These are phyloP conservation scores for Grosmannia clavigera DNA, from an alignment of 2,329 filamentous ascomycete genomes.

Conservation along the genomic window DNA sequence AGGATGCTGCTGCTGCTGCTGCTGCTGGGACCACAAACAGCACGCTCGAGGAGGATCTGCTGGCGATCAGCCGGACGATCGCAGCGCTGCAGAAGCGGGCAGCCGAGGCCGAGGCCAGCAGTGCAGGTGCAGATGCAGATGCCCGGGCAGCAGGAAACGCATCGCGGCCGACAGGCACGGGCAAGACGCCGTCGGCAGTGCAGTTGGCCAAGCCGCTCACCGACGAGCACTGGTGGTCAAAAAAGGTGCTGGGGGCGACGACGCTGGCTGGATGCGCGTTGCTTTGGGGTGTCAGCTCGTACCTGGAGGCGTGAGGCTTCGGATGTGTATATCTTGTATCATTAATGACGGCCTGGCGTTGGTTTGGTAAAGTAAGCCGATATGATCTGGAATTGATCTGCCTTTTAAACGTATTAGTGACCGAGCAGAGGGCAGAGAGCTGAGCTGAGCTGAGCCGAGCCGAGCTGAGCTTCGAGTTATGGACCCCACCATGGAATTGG, in stretches of 20 bases:
- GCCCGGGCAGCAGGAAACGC: neutral
- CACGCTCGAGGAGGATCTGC: constrained; percentile 58
- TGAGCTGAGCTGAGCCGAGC: neutral
- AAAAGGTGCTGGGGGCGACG: constrained; percentile 49
- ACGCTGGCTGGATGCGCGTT: constrained; percentile 49
- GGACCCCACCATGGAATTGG: neutral
- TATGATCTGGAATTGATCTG: neutral
- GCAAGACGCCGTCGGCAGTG: constrained; percentile 6
- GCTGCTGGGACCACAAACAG: constrained; percentile 11
- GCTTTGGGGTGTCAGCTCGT: constrained; percentile 46
- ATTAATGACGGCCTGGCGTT: too few relatives aligned
- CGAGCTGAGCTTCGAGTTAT: neutral
- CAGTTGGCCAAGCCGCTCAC: constrained; percentile 48
- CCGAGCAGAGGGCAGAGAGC: too few relatives aligned
- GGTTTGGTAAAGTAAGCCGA: neutral
- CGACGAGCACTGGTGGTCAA: constrained; percentile 55
- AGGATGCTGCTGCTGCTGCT: neutral
- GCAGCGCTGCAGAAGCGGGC: constrained; percentile 37
- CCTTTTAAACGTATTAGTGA: too few relatives aligned
- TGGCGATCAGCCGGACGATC: constrained; percentile 60
- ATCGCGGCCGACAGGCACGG: neutral
- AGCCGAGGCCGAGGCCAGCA: constrained; percentile 11
- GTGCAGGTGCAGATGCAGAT: neutral
- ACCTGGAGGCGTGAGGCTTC: constrained; percentile 24
- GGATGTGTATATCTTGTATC: neutral